phyloP scores from a whole-genome alignment of 306 rosid genomes.

The Psophocarpus tetragonolobus region DNA sequence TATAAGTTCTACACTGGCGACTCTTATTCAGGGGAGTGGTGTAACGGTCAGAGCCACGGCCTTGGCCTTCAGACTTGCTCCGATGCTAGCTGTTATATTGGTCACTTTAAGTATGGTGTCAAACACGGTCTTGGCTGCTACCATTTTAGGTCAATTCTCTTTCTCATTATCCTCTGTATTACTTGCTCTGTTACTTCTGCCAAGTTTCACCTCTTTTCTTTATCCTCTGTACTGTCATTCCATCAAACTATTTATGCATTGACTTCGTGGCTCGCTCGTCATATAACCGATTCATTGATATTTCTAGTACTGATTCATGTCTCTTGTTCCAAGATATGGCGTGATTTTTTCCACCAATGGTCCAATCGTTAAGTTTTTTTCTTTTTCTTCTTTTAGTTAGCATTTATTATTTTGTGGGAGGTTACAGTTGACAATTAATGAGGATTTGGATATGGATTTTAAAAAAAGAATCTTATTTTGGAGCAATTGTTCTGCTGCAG shows the following conservation, averaged over 20 bases:
- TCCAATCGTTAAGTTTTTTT: background rate
- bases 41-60: conserved; percentile 95
- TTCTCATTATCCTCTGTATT: background rate
- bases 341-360: background rate
- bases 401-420: background rate
- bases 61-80: conserved; percentile 90
- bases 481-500: conserved; percentile 43
- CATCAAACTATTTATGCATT: conserved; percentile 12
- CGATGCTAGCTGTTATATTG: conserved; percentile 84
- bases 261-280: background rate
- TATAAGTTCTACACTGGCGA: conserved; percentile 90
- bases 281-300: background rate
- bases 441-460: background rate
- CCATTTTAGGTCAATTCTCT: conserved; percentile 75
- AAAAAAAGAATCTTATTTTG: background rate
- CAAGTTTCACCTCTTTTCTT: background rate
- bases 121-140: conserved; percentile 95
- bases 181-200: background rate
- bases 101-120: conserved; percentile 83
- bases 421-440: background rate
- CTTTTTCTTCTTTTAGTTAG: background rate
- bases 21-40: conserved; percentile 92
- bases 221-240: background rate
- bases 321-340: background rate
- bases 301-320: conserved; percentile 5